Evolutionary conservation across 2,329 filamentous ascomycete genomes (phyloP).

Genomic region (Diaporthe sp.): DNA sequence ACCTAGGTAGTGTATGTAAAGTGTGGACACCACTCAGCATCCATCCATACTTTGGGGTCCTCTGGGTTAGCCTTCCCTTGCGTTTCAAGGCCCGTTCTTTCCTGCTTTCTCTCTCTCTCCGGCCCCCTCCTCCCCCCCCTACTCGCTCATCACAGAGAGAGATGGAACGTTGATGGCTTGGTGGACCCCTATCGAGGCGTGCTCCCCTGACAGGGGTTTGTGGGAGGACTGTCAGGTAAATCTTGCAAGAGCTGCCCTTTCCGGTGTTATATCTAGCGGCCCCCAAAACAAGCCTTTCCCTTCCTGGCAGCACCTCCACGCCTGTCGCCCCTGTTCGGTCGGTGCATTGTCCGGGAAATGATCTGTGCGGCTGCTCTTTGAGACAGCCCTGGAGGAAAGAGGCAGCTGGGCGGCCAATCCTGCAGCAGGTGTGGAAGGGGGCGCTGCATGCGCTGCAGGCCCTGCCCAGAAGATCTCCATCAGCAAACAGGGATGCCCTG

Average conservation of each 20-base stretch:
- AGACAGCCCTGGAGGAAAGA: conserved; percentile 26
- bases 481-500: conserved; percentile 31
- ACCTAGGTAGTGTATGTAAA: background rate
- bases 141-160: background rate
- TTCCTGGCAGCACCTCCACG: conserved; percentile 25
- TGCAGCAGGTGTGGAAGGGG: conserved; percentile 30
- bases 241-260: conserved; percentile 26
- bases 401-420: conserved; percentile 11
- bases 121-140: background rate
- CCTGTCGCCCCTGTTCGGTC: conserved; percentile 3
- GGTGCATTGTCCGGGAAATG: conserved; percentile 1
- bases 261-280: conserved; percentile 19
- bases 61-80: conserved; percentile 6
- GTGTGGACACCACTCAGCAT: conserved; percentile 10
- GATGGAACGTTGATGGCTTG: conserved; percentile 32
- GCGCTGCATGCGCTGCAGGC: conserved; percentile 27
- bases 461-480: conserved; percentile 32
- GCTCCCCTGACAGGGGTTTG: conserved; percentile 39
- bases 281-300: conserved; percentile 33
- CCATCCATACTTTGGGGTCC: background rate
- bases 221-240: conserved; percentile 22
- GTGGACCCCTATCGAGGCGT: conserved; percentile 40
- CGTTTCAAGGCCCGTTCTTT: conserved; percentile 8
- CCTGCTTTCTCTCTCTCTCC: background rate
- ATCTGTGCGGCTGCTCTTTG: conserved; percentile 20